Base-by-base conservation (phyloP, 106 monocot genomes). In the Amphibolis antarctica region DNA sequence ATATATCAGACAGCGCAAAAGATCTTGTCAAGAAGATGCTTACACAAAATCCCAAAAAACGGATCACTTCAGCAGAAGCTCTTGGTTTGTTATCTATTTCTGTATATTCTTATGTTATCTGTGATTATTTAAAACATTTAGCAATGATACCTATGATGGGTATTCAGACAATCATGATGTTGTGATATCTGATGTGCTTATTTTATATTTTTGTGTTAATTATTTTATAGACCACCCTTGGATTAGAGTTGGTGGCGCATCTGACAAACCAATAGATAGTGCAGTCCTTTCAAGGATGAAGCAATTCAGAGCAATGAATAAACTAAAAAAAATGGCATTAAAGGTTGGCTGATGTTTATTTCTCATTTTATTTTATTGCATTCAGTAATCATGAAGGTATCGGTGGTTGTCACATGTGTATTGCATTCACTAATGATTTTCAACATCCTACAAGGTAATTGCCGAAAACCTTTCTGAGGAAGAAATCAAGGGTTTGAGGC, bases 261-360 rank as follows among this genome's bases (percentile, higher is more conserved):
- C 89, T 20, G 89, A 90, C 62, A 85, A 80, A 61, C 85, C 86
- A 44, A 91, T 91, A 7, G 90, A 83, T 30, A 86, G 74, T 78
- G 90, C 86, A 12, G 86, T 91, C 53, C 82, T 91, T 54, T 80
- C 80, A 5, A 91, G 90, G 63, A 83, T 91, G 86, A 91, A 91
- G 69, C 90, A 91, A 74, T 91, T 86, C 56, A 80, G 86, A 74
- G 90, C 90, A 46, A 83, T 83, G 83, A 91, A 90, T 75, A 90
- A 90, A 63, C 78, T 90, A 42, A 90, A 90, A 69, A 82, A 90
- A 75, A 60, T 90, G 78, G 90, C 90, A 45, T 53, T 89, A 19
- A 89, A 85, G 82, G 89, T 85, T 11, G 30, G 28, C 13, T 17
- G 19, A 28, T 24, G 15, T 59, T 29, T 29, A 59, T 59, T 31